Evolutionary conservation across 768 basidiomycete species (phyloP).

Genomic region (Boletus coccyginus): DNA sequence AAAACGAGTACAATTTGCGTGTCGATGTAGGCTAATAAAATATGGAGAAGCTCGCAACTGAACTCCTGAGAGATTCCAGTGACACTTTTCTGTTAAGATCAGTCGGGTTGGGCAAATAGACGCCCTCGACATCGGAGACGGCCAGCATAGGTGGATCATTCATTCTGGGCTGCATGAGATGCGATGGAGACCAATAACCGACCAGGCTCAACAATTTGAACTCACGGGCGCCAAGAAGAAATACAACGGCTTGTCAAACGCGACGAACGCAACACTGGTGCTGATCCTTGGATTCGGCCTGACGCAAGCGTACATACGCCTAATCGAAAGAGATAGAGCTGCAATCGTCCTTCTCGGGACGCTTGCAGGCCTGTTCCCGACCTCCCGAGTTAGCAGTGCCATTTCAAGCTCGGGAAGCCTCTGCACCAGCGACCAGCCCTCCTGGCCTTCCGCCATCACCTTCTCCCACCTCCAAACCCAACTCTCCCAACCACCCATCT

Average conservation of each 20-base stretch:
- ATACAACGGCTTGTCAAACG: conserved; percentile 88
- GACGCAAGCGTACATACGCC: no score
- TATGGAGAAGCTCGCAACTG: no score
- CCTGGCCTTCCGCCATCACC: conserved; percentile 40
- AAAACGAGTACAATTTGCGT: no score
- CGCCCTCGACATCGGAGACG: conserved; percentile 94
- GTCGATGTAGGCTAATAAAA: no score
- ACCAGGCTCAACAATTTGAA: not conserved
- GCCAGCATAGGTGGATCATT: conserved; percentile 93
- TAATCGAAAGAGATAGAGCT: no score
- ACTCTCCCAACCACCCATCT: conserved; percentile 44
- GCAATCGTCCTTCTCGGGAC: not conserved
- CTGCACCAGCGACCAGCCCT: conserved; percentile 37
- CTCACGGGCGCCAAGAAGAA: conserved; percentile 89
- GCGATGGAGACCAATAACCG: not conserved
- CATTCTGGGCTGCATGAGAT: conserved; percentile 49
- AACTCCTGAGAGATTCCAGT: conserved; percentile 71
- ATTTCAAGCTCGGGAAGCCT: conserved; percentile 23
- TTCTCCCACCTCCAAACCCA: conserved; percentile 34
- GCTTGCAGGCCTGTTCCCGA: not conserved
- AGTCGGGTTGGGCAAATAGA: conserved; percentile 94
- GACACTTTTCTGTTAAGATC: conserved; percentile 88
- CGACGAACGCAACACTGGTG: conserved; percentile 90
- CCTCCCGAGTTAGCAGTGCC: not conserved
- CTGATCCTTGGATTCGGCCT: conserved; percentile 25